A percentile compares a stretch with the other conserved stretches of the same genome.
Conservation (phyloP, 2,329 filamentous ascomycete species). For the Ophiostoma fasciatum region DNA sequence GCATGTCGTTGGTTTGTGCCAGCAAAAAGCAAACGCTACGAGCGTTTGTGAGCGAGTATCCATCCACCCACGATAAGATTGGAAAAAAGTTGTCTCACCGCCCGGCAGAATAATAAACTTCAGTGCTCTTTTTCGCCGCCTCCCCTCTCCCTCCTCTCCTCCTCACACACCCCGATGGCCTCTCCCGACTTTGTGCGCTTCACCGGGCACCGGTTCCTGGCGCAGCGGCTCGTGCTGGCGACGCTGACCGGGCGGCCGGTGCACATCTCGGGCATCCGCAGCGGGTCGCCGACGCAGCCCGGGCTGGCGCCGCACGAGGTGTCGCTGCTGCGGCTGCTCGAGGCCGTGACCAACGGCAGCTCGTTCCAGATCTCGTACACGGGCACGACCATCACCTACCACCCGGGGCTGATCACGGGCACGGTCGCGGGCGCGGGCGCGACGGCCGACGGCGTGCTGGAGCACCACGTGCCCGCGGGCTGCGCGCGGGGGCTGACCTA, state of each 20-base stretch:
- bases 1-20: too few relatives aligned
- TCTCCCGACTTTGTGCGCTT: constrained; percentile 42
- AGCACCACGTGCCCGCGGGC: constrained; percentile 62
- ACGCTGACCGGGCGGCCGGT: constrained; percentile 82
- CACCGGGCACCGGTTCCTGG: constrained; percentile 69
- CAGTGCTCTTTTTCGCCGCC: too few relatives aligned
- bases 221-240: constrained; percentile 72
- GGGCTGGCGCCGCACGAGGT: constrained; percentile 87
- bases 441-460: constrained; percentile 55
- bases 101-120: too few relatives aligned
- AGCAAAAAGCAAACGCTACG: too few relatives aligned
- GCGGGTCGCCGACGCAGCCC: constrained; percentile 69
- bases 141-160: not conserved
- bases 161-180: constrained; percentile 5
- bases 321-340: constrained; percentile 87
- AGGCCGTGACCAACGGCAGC: constrained; percentile 87
- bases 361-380: constrained; percentile 94
- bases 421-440: constrained; percentile 59
- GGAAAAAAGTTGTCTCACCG: too few relatives aligned
- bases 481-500: constrained; percentile 77
- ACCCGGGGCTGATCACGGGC: constrained; percentile 83
- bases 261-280: constrained; percentile 87
- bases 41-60: too few relatives aligned
- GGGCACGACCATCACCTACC: constrained; percentile 83
- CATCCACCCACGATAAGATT: too few relatives aligned